Conservation (phyloP, 192 early-diverging fungal species). For the Coemansia sp. region DNA sequence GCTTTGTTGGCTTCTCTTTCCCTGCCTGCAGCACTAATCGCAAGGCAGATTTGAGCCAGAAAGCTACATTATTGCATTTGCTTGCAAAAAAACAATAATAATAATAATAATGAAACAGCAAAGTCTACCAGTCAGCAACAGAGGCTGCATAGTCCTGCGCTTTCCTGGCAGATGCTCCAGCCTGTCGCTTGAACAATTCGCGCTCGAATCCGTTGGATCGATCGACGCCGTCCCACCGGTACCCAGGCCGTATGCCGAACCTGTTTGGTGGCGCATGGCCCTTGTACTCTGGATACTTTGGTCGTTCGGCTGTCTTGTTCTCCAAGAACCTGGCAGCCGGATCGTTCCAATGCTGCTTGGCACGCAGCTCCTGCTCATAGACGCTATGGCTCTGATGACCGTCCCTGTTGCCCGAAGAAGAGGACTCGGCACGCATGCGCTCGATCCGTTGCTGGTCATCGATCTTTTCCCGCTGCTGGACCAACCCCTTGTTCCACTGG, state of each 20-base stretch:
- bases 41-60: background rate
- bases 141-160: conserved; percentile 30
- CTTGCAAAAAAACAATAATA: too few relatives aligned
- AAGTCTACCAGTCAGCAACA: conserved; percentile 43
- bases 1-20: conserved; percentile 18
- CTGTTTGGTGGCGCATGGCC: conserved; percentile 66
- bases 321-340: conserved; percentile 60
- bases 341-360: conserved; percentile 66
- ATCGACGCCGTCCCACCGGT: conserved; percentile 80
- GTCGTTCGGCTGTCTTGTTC: conserved; percentile 30
- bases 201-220: conserved; percentile 75
- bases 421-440: conserved; percentile 46
- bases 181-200: conserved; percentile 44
- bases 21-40: background rate
- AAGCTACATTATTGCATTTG: conserved; percentile 18
- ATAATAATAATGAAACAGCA: too few relatives aligned
- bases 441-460: conserved; percentile 25
- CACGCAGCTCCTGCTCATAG: conserved; percentile 39
- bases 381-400: background rate
- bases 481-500: conserved; percentile 66
- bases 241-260: conserved; percentile 70
- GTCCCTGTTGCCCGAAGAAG: too few relatives aligned
- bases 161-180: conserved; percentile 15
- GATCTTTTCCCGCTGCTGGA: conserved; percentile 53
- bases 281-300: conserved; percentile 46